Conservation (phyloP, 1,284 basidiomycete genomes). For the Cerrena zonata region DNA sequence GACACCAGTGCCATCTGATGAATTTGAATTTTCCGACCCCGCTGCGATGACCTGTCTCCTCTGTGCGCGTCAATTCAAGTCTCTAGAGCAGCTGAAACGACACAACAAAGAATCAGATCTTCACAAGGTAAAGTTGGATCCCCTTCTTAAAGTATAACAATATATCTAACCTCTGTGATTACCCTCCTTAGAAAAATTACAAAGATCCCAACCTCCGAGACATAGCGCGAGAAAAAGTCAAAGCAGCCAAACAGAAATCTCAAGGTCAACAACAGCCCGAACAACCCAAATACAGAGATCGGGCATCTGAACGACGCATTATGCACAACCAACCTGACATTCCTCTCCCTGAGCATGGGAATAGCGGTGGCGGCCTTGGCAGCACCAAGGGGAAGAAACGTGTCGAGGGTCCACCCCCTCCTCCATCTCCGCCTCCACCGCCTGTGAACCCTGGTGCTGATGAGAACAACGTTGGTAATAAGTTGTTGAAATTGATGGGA, state of each 20-base stretch:
- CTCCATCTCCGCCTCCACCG: conserved; percentile 57
- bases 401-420: conserved; percentile 53
- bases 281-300: conserved; percentile 79
- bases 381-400: conserved; percentile 34
- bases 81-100: conserved; percentile 72
- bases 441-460: conserved; percentile 68
- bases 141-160: neutral
- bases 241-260: conserved; percentile 39
- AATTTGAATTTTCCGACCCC: conserved; percentile 75
- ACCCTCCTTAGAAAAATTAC: conserved; percentile 65
- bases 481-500: conserved; percentile 90
- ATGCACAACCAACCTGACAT: conserved; percentile 87
- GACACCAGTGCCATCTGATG: conserved; percentile 41
- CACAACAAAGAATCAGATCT: conserved; percentile 88
- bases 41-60: conserved; percentile 75
- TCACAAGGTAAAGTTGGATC: conserved; percentile 76
- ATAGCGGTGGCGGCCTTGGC: conserved; percentile 23
- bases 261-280: neutral
- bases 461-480: conserved; percentile 80
- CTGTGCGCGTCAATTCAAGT: conserved; percentile 88
- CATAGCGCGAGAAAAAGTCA: conserved; percentile 66
- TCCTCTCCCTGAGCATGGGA: conserved; percentile 50
- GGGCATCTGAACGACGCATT: conserved; percentile 81
- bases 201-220: conserved; percentile 66
- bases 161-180: conserved; percentile 17